Percentiles rank a stretch among this genome's conserved stretches.
Conservation (phyloP, 2,329 filamentous ascomycete genomes). For the Chaetoscypha palmicola region DNA sequence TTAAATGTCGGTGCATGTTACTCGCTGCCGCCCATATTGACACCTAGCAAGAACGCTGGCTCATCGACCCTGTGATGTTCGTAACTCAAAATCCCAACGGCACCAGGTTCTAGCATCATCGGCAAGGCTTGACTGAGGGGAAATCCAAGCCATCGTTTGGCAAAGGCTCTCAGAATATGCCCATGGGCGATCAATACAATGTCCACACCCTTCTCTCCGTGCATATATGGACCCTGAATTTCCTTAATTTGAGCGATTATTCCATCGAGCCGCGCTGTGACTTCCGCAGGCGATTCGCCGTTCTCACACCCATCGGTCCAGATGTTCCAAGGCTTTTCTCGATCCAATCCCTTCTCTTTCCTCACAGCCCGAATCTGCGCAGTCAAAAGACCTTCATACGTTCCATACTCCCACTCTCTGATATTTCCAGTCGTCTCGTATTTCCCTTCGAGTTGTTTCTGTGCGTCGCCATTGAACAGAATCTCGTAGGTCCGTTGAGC, state of each 20-base stretch:
- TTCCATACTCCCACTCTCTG: conserved; percentile 45
- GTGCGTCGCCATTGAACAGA: conserved; percentile 33
- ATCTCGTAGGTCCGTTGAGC: conserved; percentile 41
- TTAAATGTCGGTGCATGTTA: too few species aligned
- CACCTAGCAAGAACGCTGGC: conserved; percentile 32
- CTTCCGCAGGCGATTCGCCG: conserved; percentile 42
- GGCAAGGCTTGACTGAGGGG: conserved; percentile 29
- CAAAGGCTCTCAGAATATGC: conserved; percentile 48
- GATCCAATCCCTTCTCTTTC: conserved; percentile 37
- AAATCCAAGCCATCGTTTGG: conserved; percentile 47
- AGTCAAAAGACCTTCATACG: conserved; percentile 41
- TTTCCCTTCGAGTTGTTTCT: conserved; percentile 19
- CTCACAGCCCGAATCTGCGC: conserved; percentile 36
- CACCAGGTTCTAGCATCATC: conserved; percentile 35
- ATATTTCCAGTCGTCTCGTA: conserved; percentile 37
- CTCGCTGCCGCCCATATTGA: conserved; percentile 27
- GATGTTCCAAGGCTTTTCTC: conserved; percentile 42
- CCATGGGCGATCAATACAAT: conserved; percentile 41
- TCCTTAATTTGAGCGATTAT: conserved; percentile 43
- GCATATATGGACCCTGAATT: conserved; percentile 41
- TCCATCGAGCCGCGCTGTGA: conserved; percentile 40
- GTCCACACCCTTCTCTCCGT: conserved; percentile 37
- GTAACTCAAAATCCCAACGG: conserved; percentile 34
- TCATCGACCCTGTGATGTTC: conserved; percentile 33
- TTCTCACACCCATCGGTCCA: conserved; percentile 46